A percentile compares a stretch with the other conserved stretches of the same genome.
Evolutionary conservation across 2,329 filamentous ascomycete genomes (phyloP).

Genomic region (Fusarium brevicatenulatum): DNA sequence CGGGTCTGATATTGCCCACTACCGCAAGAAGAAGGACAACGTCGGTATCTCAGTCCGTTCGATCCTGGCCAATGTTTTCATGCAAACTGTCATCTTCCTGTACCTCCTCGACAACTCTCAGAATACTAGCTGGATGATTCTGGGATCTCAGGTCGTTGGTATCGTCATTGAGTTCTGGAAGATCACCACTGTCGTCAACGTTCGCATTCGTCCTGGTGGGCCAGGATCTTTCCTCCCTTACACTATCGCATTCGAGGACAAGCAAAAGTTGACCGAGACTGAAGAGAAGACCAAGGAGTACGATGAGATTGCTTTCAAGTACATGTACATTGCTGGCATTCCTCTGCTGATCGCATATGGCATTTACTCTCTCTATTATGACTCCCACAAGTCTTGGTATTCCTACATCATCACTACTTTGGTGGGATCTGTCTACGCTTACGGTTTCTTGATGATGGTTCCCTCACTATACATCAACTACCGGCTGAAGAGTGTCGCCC

Average conservation of each 20-base stretch:
- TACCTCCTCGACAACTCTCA: constrained; percentile 98
- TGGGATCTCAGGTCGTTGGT: constrained; percentile 90
- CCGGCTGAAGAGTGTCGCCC: constrained; percentile 91
- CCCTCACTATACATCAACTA: constrained; percentile 99
- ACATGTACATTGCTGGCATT: constrained; percentile 92
- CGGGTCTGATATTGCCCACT: constrained; percentile 97
- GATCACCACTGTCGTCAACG: constrained; percentile 93
- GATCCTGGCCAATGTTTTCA: constrained; percentile 96
- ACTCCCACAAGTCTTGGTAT: constrained; percentile 98
- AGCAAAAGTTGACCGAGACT: constrained; percentile 93
- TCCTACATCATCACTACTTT: constrained; percentile 94
- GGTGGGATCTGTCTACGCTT: constrained; percentile 95
- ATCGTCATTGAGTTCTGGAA: constrained; percentile 83
- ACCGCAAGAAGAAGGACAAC: constrained; percentile 99
- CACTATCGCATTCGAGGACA: constrained; percentile 89
- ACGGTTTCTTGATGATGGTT: constrained; percentile 99
- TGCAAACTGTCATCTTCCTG: constrained; percentile 95
- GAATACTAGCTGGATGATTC: constrained; percentile 98
- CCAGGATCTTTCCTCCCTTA: constrained; percentile 81
- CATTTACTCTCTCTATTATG: constrained; percentile 89
- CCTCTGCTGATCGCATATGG: constrained; percentile 91
- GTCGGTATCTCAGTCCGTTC: constrained; percentile 96
- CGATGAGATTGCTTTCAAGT: constrained; percentile 96
- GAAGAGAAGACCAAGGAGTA: constrained; percentile 99
- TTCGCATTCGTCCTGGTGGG: constrained; percentile 77